Evolutionary conservation across 805 yeast species (phyloP), one percentile per base, ranked within the genome.

Genomic region (Saccharomycopsis vini): DNA sequence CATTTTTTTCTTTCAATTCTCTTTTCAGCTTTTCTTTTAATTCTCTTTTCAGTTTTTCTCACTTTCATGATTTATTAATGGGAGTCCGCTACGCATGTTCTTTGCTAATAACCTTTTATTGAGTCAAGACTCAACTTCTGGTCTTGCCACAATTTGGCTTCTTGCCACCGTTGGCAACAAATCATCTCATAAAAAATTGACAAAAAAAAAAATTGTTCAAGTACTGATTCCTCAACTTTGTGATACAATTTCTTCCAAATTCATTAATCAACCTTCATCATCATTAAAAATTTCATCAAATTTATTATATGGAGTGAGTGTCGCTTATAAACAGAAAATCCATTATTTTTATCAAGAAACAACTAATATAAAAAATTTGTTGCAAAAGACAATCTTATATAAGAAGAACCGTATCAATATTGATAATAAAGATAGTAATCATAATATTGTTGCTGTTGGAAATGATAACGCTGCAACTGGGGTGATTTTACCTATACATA

Each of bases 261-360:
- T n/a, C n/a, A 47, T 50, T 15, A 30, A 29, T 5, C 32, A 36
- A 10, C 43, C 38, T 5, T 15, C 44, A 1, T 36, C 55, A 36
- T 55, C 58, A 1, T 45, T 62, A 2, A 50, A 73, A 24, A 49
- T 66, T 12, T 56, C 64, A 0, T 69, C 76, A 0, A 67, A 56
- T 38, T 51, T 73, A 5, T 54, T 73, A 29, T 63, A 70, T 47
- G 79, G 79, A 1, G 60, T 72, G 3, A 60, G 75, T 1, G 45
- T 73, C 30, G 56, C 69, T 32, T 71, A 69, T 54, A 71, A 64
- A 45, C 69, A 71, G 22, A 73, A 78, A 54, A 66, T 72, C 0
- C 68, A 67, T 3, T 68, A 67, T 50, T 66, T 71, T 50, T 64
- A 63, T 50, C 54, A 60, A 53, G 49, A 46, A 20, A 40, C 39